phyloP scores from a whole-genome alignment of 345 rosid species.

The Heritiera littoralis region DNA sequence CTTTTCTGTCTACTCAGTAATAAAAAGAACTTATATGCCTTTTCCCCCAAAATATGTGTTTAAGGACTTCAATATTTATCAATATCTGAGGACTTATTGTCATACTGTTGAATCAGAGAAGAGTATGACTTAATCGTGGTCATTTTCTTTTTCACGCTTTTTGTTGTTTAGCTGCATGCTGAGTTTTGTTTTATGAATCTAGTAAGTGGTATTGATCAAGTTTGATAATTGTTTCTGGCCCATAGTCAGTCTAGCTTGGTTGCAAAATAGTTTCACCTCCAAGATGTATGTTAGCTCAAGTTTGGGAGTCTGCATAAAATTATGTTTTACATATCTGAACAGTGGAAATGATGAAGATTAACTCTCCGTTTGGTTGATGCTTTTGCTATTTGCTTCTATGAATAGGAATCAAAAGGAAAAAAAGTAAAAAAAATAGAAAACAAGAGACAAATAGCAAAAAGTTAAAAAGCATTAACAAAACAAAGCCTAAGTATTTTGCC shows the following conservation, averaged over 20 bases:
- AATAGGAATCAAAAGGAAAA: no score
- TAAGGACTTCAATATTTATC: background rate
- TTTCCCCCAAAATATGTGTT: background rate
- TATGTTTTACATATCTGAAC: background rate
- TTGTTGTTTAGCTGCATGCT: background rate
- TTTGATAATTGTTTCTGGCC: background rate
- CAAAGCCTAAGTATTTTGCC: background rate
- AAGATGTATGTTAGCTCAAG: background rate
- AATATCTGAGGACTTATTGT: background rate
- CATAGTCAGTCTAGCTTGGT: background rate
- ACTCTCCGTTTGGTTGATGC: no score
- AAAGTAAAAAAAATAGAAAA: no score
- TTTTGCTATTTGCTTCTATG: no score
- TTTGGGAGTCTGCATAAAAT: background rate
- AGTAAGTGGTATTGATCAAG: background rate
- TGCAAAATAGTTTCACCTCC: background rate
- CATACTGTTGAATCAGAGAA: slow-evolving; percentile 5
- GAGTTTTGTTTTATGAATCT: background rate
- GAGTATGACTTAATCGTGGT: background rate
- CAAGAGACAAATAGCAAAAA: no score
- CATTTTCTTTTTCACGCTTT: background rate
- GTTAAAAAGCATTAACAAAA: no score
- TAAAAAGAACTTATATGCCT: background rate
- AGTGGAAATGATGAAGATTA: background rate
- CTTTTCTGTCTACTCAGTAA: background rate